phyloP scores from a whole-genome alignment of 768 basidiomycete genomes.

The Hemileccinum rubropunctum region DNA sequence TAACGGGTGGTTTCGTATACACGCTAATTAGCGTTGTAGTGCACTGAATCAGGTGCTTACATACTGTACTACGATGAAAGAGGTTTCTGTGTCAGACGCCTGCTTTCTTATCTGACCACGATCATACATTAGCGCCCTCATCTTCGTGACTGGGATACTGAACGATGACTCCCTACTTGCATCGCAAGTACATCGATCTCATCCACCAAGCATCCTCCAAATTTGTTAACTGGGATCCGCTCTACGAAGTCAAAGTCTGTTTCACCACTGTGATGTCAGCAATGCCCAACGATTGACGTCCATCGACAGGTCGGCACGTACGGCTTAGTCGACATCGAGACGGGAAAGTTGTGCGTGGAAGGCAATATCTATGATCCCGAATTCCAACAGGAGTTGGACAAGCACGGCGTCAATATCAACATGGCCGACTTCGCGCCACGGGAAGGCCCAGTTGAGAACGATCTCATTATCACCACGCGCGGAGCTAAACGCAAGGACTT shows the following conservation, averaged over 20 bases:
- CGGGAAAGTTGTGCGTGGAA: slow-evolving; percentile 30
- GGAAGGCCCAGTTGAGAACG: slow-evolving; percentile 17
- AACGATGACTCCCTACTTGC: neutral
- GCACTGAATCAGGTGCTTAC: too few relatives aligned
- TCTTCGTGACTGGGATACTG: too few relatives aligned
- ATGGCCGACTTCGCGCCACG: slow-evolving; percentile 18
- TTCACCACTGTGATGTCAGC: too few relatives aligned
- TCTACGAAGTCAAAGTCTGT: slow-evolving; percentile 25
- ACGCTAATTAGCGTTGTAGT: too few relatives aligned
- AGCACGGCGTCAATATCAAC: slow-evolving; percentile 4
- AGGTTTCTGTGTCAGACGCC: too few relatives aligned
- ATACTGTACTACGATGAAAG: too few relatives aligned
- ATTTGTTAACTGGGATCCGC: slow-evolving; percentile 40
- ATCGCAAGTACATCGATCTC: slow-evolving; percentile 37
- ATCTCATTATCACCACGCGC: slow-evolving; percentile 24
- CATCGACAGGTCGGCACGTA: slow-evolving; percentile 34
- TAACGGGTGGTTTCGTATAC: too few relatives aligned
- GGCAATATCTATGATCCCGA: slow-evolving; percentile 34
- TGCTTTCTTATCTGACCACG: too few relatives aligned
- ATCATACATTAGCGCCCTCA: too few relatives aligned
- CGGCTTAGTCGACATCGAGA: slow-evolving; percentile 30
- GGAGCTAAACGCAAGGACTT: slow-evolving; percentile 15
- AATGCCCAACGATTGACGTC: slow-evolving; percentile 1
- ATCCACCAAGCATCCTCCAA: slow-evolving; percentile 32
- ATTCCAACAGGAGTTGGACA: slow-evolving; percentile 18